Evolutionary conservation across 2,329 filamentous ascomycete genomes (phyloP), one percentile per base, ranked within the genome.

Genomic region (Emericellopsis atlantica): DNA sequence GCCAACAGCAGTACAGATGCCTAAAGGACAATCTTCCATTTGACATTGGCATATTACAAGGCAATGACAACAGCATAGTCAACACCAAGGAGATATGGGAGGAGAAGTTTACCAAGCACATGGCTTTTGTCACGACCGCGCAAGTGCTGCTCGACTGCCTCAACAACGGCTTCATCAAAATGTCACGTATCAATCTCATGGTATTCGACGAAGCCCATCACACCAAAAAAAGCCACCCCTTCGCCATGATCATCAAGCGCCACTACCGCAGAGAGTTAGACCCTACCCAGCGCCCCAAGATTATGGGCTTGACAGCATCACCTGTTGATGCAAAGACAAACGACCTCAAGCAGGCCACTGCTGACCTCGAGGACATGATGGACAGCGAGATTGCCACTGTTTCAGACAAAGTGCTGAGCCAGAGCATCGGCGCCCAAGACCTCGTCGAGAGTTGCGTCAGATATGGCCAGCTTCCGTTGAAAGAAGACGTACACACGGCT

Each of bases 201-300:
- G 79, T 96, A 44, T 95, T 98, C 48, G 92, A 98, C 52, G 92
- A 98, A 60, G 92, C 89, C 6, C 92, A 98, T 52, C 92, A 96
- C 54, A 79, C 90, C 1, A 98, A 98, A 61, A 93, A 90, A 57
- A 84, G 88, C 40, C 92, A 98, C 52, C 74, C 86, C 0, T 98
- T 95, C 54, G 86, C 90, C 16, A 74, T 77, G 23, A 92, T 98
- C 44, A 85, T 98, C 61, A 88, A 84, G 51, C 83, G 94, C 44
- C 88, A 85, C 49, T 96, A 95, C 53, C 51, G 76, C 2, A 60
- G 69, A 3, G 49, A 56, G 2, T 61, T 67, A 1, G 46, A 56
- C 0, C 9, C 9, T 50, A 54, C 7, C 0, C 63, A 61, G 37
- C 70, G 78, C 5, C 92, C 92, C 4, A 81, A 80, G 32, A 79